Base-by-base conservation (phyloP, 306 rosid species). In the Sindora glabra region DNA sequence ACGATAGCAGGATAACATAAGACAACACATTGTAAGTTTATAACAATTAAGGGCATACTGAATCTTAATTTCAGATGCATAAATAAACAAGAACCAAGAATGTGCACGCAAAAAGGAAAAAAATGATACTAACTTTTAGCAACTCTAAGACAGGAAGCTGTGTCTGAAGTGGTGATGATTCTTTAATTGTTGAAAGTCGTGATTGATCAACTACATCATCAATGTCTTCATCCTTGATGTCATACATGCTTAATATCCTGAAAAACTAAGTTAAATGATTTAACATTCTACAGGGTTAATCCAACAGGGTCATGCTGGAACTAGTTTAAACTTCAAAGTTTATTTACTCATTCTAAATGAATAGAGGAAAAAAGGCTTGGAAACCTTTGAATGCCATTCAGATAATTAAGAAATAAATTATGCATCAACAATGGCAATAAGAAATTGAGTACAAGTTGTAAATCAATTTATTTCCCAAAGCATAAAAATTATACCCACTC, bases 111-210 rank as follows among this genome's bases (percentile, higher is more conserved):
- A n/a, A n/a, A n/a, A n/a, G n/a, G n/a, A n/a, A n/a, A n/a, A 36
- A 42, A 63, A 49, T 19, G 39, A 22, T 4, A 76, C 83, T 24
- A 73, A 88, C 98, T 76, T 92, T 92, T 47, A 88, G 82, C 85
- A 92, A 82, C 75, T 88, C 98, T 59, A 88, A 64, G 52, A 92
- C 84, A 21, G 98, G 98, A 64, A 92, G 84, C 48, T 83, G 98
- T 33, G 71, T 76, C 76, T 88, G 88, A 52, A 92, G 89, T 9
- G 86, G 58, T 63, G 86, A 78, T 56, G 86, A 66, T 70, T 86
- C 94, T 48, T 88, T 60, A 40, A 71, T 59, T 69, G 86, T 49
- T 61, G 86, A 74, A 67, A 80, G 75, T 53, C 83, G 90, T n/a
- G 86, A 81, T 61, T 57, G 81, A 27, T 86, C 96, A 65, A 65